Base-by-base conservation (phyloP, 441 rosid species). In the Pelargonium citronellum region DNA sequence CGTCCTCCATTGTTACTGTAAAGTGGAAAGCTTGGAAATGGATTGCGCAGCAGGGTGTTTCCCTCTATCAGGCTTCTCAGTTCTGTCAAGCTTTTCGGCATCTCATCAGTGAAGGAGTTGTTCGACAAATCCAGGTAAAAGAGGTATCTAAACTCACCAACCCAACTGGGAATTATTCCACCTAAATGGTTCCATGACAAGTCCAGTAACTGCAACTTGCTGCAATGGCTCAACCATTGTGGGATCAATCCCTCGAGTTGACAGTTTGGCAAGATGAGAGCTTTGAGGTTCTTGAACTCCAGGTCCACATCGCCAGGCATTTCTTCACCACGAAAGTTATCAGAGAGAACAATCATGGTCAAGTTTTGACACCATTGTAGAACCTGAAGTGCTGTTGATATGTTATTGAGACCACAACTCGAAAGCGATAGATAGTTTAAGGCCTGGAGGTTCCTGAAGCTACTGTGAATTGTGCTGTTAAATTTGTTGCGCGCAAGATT, bases 61-160 rank as follows among this genome's bases (percentile, higher is more conserved):
- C 81, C 71, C 69, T 20, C 24, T 20, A 86, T 78, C 69, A 89
- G 87, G 78, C 83, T 80, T 16, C 69, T 79, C 53, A 91, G 74
- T 16, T 20, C 24, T 16, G 85, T 78, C 69, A 89, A 87, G 78
- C 83, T 80, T 16, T 78, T 87, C 0, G 96, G 96, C 69, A 91
- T 83, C 71, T 87, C 84, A 7, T 92, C 94, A 0, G 69, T 73
- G 30, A 91, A 79, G 0, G 92, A 84, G 69, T 91, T 91, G 78
- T 88, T 89, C 0, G 97, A 89, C 27, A 91, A 72, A 79, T 89
- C 97, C 83, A 91, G 74, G 85, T 91, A 91, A 84, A 91, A 91
- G 1, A 91, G 86, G 68, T 74, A 60, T 4, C n/a, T 51, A 69
- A 83, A 87, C 27, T 30, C 24, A 39, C 88, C 88, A 24, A 90